These are phyloP conservation scores for Globisporangium nagaii DNA, from an alignment of 352 stramenopile species.

Conservation along the genomic window DNA sequence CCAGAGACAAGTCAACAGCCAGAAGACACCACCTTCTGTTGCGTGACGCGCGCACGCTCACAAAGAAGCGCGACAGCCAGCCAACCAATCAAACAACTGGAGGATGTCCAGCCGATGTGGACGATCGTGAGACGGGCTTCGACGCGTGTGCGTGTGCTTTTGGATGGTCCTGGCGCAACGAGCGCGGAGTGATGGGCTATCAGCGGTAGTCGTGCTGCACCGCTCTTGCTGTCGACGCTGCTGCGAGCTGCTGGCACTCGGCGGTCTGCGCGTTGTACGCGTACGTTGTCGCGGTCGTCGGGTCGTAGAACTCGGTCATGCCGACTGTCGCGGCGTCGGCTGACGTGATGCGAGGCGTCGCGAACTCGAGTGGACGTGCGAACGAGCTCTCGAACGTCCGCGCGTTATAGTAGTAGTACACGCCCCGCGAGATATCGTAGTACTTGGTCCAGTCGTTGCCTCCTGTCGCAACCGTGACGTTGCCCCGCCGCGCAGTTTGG, in stretches of 20 bases:
- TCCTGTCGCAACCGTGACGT: slow-evolving; percentile 2
- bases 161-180: too few species aligned
- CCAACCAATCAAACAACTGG: too few species aligned
- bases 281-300: slow-evolving; percentile 32
- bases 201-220: slow-evolving; percentile 8
- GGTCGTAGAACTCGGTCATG: slow-evolving; percentile 34
- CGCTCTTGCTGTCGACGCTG: neutral
- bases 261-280: slow-evolving; percentile 43
- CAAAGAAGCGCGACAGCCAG: neutral
- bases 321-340: slow-evolving; percentile 3
- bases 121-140: neutral
- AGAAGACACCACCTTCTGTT: neutral
- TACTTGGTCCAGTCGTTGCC: slow-evolving; percentile 40
- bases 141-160: too few species aligned
- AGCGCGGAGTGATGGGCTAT: neutral
- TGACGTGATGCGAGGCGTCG: slow-evolving; percentile 28
- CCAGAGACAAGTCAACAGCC: neutral
- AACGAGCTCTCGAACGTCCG: slow-evolving; percentile 38
- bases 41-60: neutral
- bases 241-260: slow-evolving; percentile 34
- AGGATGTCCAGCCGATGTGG: neutral
- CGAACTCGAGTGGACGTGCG: slow-evolving; percentile 32
- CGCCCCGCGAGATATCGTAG: slow-evolving; percentile 39
- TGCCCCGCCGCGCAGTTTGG: slow-evolving; percentile 13
- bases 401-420: slow-evolving; percentile 70